Percentiles rank a stretch among this genome's conserved stretches.
Conservation (phyloP, 495 filamentous ascomycete genomes). For the Trichoderma virens region DNA sequence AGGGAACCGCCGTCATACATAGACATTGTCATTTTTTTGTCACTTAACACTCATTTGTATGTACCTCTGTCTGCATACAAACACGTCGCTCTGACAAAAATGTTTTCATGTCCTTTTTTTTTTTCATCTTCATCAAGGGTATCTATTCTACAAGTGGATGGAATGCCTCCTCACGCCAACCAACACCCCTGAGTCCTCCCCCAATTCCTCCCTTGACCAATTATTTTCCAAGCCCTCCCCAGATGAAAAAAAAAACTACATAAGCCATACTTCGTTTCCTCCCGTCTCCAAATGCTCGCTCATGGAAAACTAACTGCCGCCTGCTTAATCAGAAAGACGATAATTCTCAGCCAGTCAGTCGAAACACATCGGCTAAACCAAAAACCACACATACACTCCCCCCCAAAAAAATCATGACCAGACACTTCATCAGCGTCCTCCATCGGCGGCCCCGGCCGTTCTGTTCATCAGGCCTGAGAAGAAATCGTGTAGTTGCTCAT, state of each 20-base stretch:
- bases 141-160: slow-evolving; percentile 24
- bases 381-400: neutral
- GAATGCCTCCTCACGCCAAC: neutral
- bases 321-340: neutral
- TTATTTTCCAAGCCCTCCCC: neutral
- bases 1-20: too few species aligned
- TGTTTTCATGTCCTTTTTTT: too few species aligned
- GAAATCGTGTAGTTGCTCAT: slow-evolving; percentile 41
- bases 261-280: neutral
- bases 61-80: too few species aligned
- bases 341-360: neutral
- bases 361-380: neutral
- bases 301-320: neutral
- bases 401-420: neutral
- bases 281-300: neutral
- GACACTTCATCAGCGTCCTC: neutral
- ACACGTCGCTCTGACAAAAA: neutral
- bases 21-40: too few species aligned
- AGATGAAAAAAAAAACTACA: neutral
- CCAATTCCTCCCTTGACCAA: neutral
- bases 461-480: slow-evolving; percentile 42
- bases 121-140: slow-evolving; percentile 25
- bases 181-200: neutral
- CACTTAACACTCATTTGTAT: too few species aligned
- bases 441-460: slow-evolving; percentile 15